phyloP scores from a whole-genome alignment of 257 asterid species.

The Scutellaria baicalensis region DNA sequence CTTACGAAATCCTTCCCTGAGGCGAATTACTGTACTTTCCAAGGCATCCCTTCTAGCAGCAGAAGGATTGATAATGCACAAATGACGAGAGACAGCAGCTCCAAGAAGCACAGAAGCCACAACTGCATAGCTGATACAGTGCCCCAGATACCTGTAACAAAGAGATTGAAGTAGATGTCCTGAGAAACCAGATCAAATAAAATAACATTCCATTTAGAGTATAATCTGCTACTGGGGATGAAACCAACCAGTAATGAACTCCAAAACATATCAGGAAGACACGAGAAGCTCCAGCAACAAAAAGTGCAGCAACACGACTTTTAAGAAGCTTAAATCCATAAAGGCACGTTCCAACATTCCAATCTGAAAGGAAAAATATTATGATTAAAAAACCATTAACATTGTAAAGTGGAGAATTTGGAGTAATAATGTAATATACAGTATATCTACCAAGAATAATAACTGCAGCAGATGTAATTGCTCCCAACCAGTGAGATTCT shows the following conservation, averaged over 20 bases:
- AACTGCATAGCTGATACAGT: constrained; percentile 91
- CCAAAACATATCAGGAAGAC: constrained; percentile 97
- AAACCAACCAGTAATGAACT: constrained; percentile 89
- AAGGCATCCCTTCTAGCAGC: constrained; percentile 97
- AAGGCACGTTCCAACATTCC: constrained; percentile 98
- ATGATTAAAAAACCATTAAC: constrained; percentile 5
- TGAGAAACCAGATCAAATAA: not conserved
- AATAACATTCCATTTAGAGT: not conserved
- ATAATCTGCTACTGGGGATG: not conserved
- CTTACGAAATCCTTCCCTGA: constrained; percentile 88
- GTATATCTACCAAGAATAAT: constrained; percentile 77
- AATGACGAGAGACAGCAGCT: constrained; percentile 96
- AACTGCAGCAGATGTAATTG: constrained; percentile 90
- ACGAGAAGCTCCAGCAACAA: constrained; percentile 86
- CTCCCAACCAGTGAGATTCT: constrained; percentile 98
- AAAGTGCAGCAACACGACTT: constrained; percentile 87
- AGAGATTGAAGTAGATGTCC: constrained; percentile 2
- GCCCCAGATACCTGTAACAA: constrained; percentile 80
- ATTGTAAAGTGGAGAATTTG: not conserved
- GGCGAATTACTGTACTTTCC: constrained; percentile 94
- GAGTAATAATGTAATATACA: not conserved
- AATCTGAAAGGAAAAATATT: constrained; percentile 44
- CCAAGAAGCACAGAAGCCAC: constrained; percentile 97
- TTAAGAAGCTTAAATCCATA: constrained; percentile 92
- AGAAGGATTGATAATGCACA: constrained; percentile 73